Evolutionary conservation across 179 eudicot species (phyloP), one percentile per base, ranked within the genome.

Genomic region (Beta corolliflora): DNA sequence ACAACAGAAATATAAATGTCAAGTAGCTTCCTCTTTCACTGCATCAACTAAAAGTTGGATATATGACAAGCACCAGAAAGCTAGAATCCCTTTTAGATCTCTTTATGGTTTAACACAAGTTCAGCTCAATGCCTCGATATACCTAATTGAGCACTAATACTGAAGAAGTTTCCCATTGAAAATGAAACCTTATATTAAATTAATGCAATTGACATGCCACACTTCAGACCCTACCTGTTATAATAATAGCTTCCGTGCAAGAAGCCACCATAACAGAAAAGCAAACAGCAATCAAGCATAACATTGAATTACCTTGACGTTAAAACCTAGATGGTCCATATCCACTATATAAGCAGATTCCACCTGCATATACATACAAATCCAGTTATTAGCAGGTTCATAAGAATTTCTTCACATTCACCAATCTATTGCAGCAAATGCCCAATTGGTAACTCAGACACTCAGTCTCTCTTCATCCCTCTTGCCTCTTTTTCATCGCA

Each of bases 311-410:
- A 95, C 99, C 99, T 94, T 94, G 79, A 91, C 97, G 80, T 92
- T 88, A 86, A 95, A 92, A 77, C 99, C 99, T 73, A 95, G 92
- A 84, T 88, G 89, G 70, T 95, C 99, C 65, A 92, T 77, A 80
- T 94, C 98, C 84, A 94, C 84, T 82, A 95, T 91, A 84, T 90
- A 78, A 78, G 98, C 99, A 79, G 88, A 95, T 50, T 94, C 96
- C 84, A 95, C 99, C 99, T 95, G 91, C 63, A 84, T 46, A 88
- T 79, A n/a, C n/a, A 65, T 63, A 76, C 1, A 72, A 77, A 54
- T 44, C 9, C 23, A 5, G 21, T 8, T 80, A 21, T 15, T 10
- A 73, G 56, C n/a, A 52, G 21, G 71, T 59, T 68, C 16, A 58
- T 25, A 66, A 63, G 6, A 44, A 59, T 31, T 77, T 66, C n/a